phyloP scores from a whole-genome alignment of 163 green algal genomes.

The Trebouxiophyceae sp. region DNA sequence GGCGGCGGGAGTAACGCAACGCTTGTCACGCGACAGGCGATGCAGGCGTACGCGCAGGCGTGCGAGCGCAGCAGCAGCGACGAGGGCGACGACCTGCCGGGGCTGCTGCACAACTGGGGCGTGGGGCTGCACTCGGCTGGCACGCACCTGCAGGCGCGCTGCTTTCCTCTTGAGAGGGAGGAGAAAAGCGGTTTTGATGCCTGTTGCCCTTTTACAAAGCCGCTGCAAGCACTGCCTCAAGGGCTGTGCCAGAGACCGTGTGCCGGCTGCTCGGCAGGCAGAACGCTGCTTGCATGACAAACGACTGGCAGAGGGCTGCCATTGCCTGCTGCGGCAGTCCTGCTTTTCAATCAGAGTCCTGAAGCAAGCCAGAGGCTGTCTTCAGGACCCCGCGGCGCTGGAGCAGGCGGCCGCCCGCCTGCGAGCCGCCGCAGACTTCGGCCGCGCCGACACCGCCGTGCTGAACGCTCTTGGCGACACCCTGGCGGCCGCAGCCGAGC shows the following conservation, averaged over 20 bases:
- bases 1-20: no score
- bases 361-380: not conserved
- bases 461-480: slow-evolving; percentile 56
- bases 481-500: slow-evolving; percentile 32
- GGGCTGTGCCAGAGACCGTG: no score
- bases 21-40: no score
- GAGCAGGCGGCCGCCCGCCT: slow-evolving; percentile 38
- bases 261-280: no score
- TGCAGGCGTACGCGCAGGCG: slow-evolving; percentile 36
- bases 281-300: not conserved
- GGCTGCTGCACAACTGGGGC: slow-evolving; percentile 77
- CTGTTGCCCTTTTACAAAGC: not conserved
- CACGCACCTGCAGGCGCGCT: slow-evolving; percentile 6
- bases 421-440: slow-evolving; percentile 31
- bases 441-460: slow-evolving; percentile 37
- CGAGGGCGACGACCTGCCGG: slow-evolving; percentile 68
- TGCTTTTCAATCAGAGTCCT: not conserved
- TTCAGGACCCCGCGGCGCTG: slow-evolving; percentile 9
- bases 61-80: slow-evolving; percentile 32
- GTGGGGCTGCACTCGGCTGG: slow-evolving; percentile 39
- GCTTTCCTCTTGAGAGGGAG: not conserved
- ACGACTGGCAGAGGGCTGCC: no score
- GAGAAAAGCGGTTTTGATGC: not conserved
- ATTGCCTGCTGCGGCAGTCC: not conserved
- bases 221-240: not conserved